Evolutionary conservation across 148 eudicot genomes (phyloP).

Genomic region (Selenicereus undatus): DNA sequence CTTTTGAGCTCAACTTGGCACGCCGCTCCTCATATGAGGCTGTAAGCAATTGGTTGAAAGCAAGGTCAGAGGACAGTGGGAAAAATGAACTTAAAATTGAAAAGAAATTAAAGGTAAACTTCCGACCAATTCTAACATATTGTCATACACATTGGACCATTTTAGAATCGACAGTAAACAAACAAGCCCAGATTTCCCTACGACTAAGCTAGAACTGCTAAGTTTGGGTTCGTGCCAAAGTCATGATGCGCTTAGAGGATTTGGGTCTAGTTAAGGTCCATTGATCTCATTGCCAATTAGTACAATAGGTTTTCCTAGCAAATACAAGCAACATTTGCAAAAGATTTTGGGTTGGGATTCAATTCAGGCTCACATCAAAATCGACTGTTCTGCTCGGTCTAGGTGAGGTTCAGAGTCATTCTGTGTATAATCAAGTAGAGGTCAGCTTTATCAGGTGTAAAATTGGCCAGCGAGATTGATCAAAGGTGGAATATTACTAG

Average conservation of each 20-base stretch:
- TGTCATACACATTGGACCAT: too few relatives aligned
- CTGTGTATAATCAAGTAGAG: neutral
- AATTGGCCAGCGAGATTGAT: neutral
- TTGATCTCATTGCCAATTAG: neutral
- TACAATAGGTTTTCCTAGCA: neutral
- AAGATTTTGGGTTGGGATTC: slow-evolving; percentile 1
- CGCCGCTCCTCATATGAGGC: slow-evolving; percentile 37
- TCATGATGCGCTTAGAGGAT: neutral
- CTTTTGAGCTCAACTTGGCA: slow-evolving; percentile 19
- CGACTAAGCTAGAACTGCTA: neutral
- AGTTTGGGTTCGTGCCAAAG: neutral
- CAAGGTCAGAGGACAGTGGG: slow-evolving; percentile 4
- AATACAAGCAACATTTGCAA: neutral
- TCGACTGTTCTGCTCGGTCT: neutral
- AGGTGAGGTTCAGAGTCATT: neutral
- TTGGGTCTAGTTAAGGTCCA: neutral
- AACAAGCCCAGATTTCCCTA: neutral
- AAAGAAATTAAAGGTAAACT: neutral
- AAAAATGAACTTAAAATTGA: neutral
- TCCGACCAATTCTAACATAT: neutral
- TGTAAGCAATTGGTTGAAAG: slow-evolving; percentile 17
- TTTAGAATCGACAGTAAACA: neutral
- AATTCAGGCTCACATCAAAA: neutral
- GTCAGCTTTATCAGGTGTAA: neutral
- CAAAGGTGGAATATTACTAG: neutral